phyloP scores from a whole-genome alignment of 1,284 basidiomycete species.

The Tremellales sp. region DNA sequence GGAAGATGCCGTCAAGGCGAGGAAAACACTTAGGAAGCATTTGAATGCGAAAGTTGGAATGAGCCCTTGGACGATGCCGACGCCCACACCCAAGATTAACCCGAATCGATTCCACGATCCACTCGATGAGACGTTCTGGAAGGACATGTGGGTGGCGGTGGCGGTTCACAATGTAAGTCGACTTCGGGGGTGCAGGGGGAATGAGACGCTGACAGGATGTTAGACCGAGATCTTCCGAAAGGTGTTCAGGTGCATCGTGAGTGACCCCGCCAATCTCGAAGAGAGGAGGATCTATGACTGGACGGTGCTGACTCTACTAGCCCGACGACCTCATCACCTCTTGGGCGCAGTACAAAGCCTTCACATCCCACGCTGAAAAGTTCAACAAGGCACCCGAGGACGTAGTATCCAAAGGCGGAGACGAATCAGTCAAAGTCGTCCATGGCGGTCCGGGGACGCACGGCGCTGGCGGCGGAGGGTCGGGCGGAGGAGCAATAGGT shows the following conservation, averaged over 20 bases:
- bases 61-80: conserved; percentile 54
- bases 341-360: conserved; percentile 93
- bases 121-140: conserved; percentile 78
- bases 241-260: conserved; percentile 75
- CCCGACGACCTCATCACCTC: conserved; percentile 87
- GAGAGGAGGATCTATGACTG: background rate
- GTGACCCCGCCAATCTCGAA: conserved; percentile 9
- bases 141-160: conserved; percentile 76
- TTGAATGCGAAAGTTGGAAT: conserved; percentile 54
- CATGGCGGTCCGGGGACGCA: conserved; percentile 46
- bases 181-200: background rate
- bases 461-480: conserved; percentile 48
- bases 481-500: conserved; percentile 43
- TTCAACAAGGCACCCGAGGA: conserved; percentile 50
- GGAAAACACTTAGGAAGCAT: conserved; percentile 57
- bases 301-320: conserved; percentile 11
- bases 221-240: conserved; percentile 91
- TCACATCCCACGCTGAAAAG: conserved; percentile 66
- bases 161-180: conserved; percentile 76
- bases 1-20: conserved; percentile 55
- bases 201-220: conserved; percentile 1
- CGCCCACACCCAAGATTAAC: conserved; percentile 65
- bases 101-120: conserved; percentile 81
- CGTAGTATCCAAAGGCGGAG: conserved; percentile 26
- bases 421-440: conserved; percentile 38